phyloP scores from a whole-genome alignment of 148 eudicot genomes.

The Rhododendron ovatum region DNA sequence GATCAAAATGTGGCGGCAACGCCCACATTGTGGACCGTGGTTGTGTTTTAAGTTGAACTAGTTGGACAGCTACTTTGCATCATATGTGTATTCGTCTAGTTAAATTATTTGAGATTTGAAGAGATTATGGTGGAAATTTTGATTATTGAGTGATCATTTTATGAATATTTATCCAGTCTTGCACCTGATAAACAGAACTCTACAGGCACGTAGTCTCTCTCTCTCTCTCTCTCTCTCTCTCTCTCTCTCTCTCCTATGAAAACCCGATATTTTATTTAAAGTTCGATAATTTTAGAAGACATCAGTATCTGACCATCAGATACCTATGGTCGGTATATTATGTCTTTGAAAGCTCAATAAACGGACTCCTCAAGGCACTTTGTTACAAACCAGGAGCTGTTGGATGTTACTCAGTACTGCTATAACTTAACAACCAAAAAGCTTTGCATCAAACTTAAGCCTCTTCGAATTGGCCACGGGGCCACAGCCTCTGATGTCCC shows the following conservation, averaged over 20 bases:
- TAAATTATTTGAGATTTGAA: not conserved
- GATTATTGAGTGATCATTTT: not conserved
- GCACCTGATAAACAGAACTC: not conserved
- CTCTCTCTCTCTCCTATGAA: too few relatives aligned
- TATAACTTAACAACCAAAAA: not conserved
- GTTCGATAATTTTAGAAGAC: not conserved
- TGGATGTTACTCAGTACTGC: not conserved
- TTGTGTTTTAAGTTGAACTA: conserved; percentile 10
- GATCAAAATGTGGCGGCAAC: not conserved
- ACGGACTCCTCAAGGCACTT: not conserved
- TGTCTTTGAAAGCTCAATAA: too few relatives aligned
- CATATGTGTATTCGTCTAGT: not conserved
- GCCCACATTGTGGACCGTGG: not conserved
- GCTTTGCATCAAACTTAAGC: not conserved
- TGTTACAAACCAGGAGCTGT: not conserved
- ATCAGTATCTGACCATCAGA: not conserved
- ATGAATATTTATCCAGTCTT: not conserved
- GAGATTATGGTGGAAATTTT: not conserved
- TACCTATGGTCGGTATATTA: not conserved
- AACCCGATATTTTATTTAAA: too few relatives aligned
- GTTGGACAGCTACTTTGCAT: not conserved
- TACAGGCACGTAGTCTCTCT: not conserved
- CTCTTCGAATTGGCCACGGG: not conserved
- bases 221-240: too few relatives aligned
- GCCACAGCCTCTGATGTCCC: not conserved